A percentile compares a stretch with the other conserved stretches of the same genome.
Evolutionary conservation across 768 basidiomycete genomes (phyloP).

Genomic region (Clitopilus hobsonii): DNA sequence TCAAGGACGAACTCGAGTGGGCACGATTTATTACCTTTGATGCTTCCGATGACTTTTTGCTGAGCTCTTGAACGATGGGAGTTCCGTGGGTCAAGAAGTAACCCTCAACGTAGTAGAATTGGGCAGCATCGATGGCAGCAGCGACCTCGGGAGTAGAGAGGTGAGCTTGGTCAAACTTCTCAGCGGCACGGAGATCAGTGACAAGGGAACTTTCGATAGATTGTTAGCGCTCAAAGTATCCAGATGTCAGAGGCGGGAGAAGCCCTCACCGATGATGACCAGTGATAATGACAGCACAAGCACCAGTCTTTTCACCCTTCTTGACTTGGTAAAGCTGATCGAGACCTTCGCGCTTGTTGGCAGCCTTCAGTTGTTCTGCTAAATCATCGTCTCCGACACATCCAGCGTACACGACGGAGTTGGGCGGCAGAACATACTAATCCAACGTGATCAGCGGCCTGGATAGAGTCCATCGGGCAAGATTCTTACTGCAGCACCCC

Average conservation of each 20-base stretch:
- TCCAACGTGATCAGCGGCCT: constrained; percentile 9
- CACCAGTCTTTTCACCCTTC: constrained; percentile 85
- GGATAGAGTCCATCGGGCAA: not conserved
- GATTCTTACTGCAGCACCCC: constrained; percentile 82
- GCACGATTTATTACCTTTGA: constrained; percentile 56
- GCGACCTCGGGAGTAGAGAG: constrained; percentile 73
- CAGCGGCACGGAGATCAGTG: constrained; percentile 86
- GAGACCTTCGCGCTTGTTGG: constrained; percentile 91
- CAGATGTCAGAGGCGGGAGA: not conserved
- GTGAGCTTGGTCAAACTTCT: constrained; percentile 82
- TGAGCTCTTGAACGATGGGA: constrained; percentile 64
- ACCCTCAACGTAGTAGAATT: constrained; percentile 91
- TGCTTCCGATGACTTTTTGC: constrained; percentile 68
- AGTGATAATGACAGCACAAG: constrained; percentile 94
- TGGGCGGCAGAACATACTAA: constrained; percentile 86
- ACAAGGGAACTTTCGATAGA: constrained; percentile 68
- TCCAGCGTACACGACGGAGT: constrained; percentile 90
- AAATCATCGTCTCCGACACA: constrained; percentile 93
- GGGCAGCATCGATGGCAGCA: constrained; percentile 72
- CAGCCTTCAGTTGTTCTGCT: constrained; percentile 80
- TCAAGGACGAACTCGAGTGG: not conserved
- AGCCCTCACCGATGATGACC: constrained; percentile 76
- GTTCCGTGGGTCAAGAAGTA: constrained; percentile 96
- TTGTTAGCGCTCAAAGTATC: not conserved
- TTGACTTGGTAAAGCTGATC: constrained; percentile 86